Evolutionary conservation across 148 eudicot species (phyloP).

Genomic region (Rhododendron williamsianum): DNA sequence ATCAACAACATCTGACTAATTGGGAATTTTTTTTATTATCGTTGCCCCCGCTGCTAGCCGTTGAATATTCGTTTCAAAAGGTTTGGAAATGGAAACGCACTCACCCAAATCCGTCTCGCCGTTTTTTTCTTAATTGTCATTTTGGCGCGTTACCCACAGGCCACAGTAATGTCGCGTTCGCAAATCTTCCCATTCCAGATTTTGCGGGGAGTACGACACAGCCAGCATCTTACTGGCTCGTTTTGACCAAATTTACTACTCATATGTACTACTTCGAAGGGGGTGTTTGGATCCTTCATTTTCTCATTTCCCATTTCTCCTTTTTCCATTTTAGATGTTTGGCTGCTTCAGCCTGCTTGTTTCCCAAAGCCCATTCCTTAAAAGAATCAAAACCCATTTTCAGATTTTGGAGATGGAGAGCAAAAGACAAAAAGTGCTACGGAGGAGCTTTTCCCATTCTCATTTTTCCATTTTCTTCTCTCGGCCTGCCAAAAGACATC

Average conservation of each 20-base stretch:
- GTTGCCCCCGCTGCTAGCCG: neutral
- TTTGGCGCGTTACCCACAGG: neutral
- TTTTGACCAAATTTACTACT: neutral
- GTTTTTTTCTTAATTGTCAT: neutral
- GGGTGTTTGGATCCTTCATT: no score
- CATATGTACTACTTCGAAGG: no score
- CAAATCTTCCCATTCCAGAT: neutral
- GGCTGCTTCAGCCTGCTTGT: no score
- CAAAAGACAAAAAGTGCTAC: no score
- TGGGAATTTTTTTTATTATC: neutral
- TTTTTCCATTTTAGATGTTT: no score
- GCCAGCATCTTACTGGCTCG: neutral
- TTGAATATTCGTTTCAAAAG: neutral
- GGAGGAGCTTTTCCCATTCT: no score
- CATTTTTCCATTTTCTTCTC: no score
- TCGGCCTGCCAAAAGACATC: no score
- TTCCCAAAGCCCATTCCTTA: no score
- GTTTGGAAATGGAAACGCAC: neutral
- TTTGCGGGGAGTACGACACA: neutral
- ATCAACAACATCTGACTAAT: neutral
- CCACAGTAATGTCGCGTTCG: neutral
- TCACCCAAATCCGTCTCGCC: neutral
- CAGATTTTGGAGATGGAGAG: no score
- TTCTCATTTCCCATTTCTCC: no score
- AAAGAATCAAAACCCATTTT: no score